Evolutionary conservation across 75 land plant species (phyloP).

Genomic region (Pinus tabuliformis): DNA sequence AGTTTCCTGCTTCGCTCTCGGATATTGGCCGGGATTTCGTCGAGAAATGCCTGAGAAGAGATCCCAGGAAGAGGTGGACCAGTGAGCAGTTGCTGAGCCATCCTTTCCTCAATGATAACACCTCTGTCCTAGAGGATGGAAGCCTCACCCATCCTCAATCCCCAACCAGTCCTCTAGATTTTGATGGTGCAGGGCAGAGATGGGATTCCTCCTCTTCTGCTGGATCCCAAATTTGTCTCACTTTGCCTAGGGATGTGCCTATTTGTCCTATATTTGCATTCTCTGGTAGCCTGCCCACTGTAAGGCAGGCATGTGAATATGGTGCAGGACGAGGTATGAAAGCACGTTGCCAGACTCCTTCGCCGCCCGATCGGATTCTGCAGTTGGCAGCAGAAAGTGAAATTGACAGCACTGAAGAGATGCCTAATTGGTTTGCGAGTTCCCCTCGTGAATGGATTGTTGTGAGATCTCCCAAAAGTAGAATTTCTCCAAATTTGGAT

Average conservation of each 20-base stretch:
- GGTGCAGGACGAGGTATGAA: no score
- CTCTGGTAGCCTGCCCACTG: not conserved
- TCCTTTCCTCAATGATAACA: slow-evolving; percentile 14
- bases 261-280: not conserved
- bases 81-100: slow-evolving; percentile 52
- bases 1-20: slow-evolving; percentile 38
- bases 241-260: not conserved
- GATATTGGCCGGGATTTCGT: slow-evolving; percentile 47
- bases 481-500: no score
- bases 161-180: slow-evolving; percentile 50
- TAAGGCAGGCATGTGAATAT: no score
- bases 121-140: slow-evolving; percentile 50
- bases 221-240: no score
- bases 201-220: no score
- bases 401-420: not conserved
- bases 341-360: no score
- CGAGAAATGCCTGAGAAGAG: slow-evolving; percentile 54
- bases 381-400: no score
- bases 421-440: no score
- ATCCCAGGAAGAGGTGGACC: slow-evolving; percentile 58
- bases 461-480: no score
- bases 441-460: no score
- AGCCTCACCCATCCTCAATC: slow-evolving; percentile 63
- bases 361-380: no score
- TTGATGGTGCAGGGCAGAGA: slow-evolving; percentile 28